phyloP scores from a whole-genome alignment of 345 rosid species.

The Populus alba region DNA sequence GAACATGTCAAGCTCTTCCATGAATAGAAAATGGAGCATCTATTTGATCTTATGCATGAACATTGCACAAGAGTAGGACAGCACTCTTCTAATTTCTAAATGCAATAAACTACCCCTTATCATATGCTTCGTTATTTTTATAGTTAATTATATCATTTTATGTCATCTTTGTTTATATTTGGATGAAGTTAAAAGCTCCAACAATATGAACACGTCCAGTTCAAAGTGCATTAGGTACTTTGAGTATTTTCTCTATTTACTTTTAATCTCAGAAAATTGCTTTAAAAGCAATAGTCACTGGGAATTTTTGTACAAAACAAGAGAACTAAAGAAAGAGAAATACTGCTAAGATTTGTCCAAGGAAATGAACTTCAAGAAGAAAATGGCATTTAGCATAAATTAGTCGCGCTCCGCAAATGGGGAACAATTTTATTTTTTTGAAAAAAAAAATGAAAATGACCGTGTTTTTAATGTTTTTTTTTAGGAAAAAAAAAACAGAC shows the following conservation, averaged over 20 bases:
- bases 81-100: neutral
- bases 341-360: constrained; percentile 7
- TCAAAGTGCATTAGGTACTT: neutral
- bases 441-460: too few relatives aligned
- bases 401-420: too few relatives aligned
- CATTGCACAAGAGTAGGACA: neutral
- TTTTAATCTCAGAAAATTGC: neutral
- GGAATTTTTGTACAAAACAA: neutral
- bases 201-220: neutral
- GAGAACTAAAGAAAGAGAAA: neutral
- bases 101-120: too few relatives aligned
- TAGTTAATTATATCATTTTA: too few relatives aligned
- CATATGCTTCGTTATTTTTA: too few relatives aligned
- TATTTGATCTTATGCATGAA: neutral
- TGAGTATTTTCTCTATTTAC: too few relatives aligned
- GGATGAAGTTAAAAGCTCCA: too few relatives aligned
- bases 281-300: constrained; percentile 1
- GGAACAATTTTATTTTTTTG: too few relatives aligned
- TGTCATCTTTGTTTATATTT: too few relatives aligned
- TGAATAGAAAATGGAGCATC: neutral
- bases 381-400: neutral
- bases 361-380: neutral
- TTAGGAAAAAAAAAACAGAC: neutral
- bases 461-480: too few relatives aligned
- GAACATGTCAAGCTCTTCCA: neutral